A percentile compares a stretch with the other conserved stretches of the same genome.
Conservation (phyloP, 2,329 filamentous ascomycete species). For the Phyllosticta paracitricarpa region DNA sequence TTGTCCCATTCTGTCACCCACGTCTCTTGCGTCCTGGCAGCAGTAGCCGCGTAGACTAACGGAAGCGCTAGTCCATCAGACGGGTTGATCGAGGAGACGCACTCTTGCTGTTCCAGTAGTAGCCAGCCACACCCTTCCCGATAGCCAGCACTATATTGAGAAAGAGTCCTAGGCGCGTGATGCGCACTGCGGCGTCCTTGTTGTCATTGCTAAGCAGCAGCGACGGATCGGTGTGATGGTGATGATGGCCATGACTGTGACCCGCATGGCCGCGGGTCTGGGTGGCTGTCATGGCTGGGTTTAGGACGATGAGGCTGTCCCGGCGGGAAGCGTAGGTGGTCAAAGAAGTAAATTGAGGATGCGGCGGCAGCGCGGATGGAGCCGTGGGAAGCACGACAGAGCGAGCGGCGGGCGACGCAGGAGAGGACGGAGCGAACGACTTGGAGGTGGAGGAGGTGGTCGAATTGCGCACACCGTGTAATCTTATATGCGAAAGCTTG, state of each 20-base stretch:
- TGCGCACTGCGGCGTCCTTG: conserved; percentile 85
- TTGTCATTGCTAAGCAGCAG: conserved; percentile 76
- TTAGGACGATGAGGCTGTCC: conserved; percentile 1
- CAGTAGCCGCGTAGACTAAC: not conserved
- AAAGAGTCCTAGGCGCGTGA: conserved; percentile 78
- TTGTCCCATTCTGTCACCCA: not conserved
- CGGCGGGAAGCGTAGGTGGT: conserved; percentile 40
- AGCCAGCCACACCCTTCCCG: conserved; percentile 84
- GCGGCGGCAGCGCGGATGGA: not conserved
- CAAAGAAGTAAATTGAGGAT: not conserved
- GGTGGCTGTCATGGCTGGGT: conserved; percentile 13
- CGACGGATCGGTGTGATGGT: conserved; percentile 71
- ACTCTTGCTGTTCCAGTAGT: conserved; percentile 82
- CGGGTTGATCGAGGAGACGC: conserved; percentile 11
- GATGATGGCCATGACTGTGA: conserved; percentile 49
- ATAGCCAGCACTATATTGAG: conserved; percentile 93
- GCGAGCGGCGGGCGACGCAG: not conserved
- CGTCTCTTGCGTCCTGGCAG: conserved; percentile 17
- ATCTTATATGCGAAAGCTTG: conserved; percentile 3
- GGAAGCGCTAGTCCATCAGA: not conserved
- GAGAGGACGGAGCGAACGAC: not conserved
- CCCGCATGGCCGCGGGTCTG: conserved; percentile 26
- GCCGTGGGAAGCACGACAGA: not conserved
- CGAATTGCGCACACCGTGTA: not conserved
- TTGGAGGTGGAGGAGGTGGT: not conserved